phyloP scores from a whole-genome alignment of 441 rosid species.

The Populus tomentosa region DNA sequence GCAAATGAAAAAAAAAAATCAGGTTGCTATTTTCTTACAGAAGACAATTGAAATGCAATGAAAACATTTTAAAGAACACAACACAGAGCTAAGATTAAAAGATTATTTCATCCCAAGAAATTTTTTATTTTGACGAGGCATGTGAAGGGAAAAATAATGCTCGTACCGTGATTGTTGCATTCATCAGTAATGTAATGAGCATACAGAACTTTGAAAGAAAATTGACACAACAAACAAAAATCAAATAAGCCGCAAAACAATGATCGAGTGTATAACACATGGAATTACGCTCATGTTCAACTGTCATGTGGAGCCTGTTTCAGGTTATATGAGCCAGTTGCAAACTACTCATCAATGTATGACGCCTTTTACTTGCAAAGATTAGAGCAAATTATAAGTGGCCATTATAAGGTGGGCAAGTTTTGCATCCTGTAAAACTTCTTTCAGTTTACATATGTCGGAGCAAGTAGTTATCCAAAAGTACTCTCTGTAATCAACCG shows the following conservation, averaged over 20 bases:
- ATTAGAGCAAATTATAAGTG: conserved; percentile 20
- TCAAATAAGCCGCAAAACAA: neutral
- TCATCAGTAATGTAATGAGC: neutral
- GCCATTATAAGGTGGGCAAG: conserved; percentile 19
- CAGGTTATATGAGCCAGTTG: conserved; percentile 10
- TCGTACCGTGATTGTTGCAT: neutral
- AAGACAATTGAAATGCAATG: neutral
- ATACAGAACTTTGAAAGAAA: neutral
- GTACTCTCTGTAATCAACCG: conserved; percentile 36
- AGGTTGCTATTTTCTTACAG: neutral
- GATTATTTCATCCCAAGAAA: neutral
- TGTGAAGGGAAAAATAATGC: neutral
- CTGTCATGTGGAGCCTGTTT: neutral
- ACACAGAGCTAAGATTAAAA: neutral
- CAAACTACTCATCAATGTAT: conserved; percentile 8
- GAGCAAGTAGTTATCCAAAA: conserved; percentile 38
- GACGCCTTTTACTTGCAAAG: conserved; percentile 17
- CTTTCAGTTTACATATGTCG: conserved; percentile 42
- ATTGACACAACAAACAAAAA: neutral
- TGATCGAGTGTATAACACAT: neutral
- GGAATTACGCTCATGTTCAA: neutral
- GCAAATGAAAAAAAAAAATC: too few species aligned
- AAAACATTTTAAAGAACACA: neutral
- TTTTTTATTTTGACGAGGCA: neutral
- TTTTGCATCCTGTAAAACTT: conserved; percentile 31